Evolutionary conservation across 768 basidiomycete species (phyloP).

Genomic region (Mycena capillaripes): DNA sequence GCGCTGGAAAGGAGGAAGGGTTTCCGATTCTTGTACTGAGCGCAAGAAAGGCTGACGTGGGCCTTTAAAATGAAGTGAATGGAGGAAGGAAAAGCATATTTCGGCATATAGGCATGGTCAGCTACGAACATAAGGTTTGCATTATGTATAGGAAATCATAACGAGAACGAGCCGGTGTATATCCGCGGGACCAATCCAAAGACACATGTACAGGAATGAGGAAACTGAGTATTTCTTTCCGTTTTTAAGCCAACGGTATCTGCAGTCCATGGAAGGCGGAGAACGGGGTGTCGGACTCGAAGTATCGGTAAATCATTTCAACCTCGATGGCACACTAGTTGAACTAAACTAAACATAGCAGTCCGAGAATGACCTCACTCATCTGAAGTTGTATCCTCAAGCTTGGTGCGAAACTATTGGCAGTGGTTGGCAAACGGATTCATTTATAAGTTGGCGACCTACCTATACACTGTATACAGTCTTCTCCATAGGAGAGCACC

Average conservation of each 20-base stretch:
- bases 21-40: slow-evolving; percentile 69
- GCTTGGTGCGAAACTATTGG: slow-evolving; percentile 33
- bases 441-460: not conserved
- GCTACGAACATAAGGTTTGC: not conserved
- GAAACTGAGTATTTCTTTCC: slow-evolving; percentile 25
- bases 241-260: not conserved
- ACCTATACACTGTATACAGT: slow-evolving; percentile 35
- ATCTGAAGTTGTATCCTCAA: slow-evolving; percentile 31
- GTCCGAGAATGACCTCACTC: slow-evolving; percentile 21
- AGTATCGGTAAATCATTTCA: slow-evolving; percentile 20
- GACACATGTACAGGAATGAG: slow-evolving; percentile 23
- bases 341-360: slow-evolving; percentile 13
- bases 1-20: slow-evolving; percentile 68
- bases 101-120: slow-evolving; percentile 24
- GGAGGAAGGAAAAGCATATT: not conserved
- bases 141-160: slow-evolving; percentile 7
- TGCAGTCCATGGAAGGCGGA: slow-evolving; percentile 21
- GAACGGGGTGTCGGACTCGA: slow-evolving; percentile 33
- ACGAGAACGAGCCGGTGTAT: slow-evolving; percentile 29
- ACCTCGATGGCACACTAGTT: slow-evolving; percentile 14
- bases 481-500: slow-evolving; percentile 26
- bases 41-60: too few species aligned
- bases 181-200: slow-evolving; percentile 31
- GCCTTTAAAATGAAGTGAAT: not conserved
- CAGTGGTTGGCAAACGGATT: slow-evolving; percentile 8